Evolutionary conservation across 164 flowering plant species (phyloP).

Genomic region (Chloranthus sessilifolius): DNA sequence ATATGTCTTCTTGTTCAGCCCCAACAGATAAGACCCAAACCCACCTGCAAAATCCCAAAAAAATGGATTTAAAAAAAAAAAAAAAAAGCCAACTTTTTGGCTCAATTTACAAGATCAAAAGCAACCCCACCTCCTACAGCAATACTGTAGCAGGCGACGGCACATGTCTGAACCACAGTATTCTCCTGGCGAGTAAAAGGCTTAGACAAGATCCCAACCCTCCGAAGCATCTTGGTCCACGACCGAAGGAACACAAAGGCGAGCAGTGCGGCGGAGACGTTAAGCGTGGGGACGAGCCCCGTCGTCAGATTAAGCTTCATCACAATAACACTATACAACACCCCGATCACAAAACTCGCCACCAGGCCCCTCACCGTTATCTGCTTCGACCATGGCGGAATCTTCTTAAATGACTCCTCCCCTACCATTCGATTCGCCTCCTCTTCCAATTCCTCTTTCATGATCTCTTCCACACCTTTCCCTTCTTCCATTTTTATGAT

Average conservation of each 20-base stretch:
- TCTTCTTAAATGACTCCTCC: conserved; percentile 15
- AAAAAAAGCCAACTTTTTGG: neutral
- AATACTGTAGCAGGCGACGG: conserved; percentile 89
- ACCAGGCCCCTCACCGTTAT: conserved; percentile 67
- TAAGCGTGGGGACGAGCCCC: conserved; percentile 75
- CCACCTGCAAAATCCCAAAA: conserved; percentile 50
- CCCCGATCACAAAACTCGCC: conserved; percentile 66
- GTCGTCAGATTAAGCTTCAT: conserved; percentile 89
- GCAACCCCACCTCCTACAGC: conserved; percentile 60
- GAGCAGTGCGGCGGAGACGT: conserved; percentile 89
- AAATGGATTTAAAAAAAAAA: neutral
- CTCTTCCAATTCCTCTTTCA: conserved; percentile 21
- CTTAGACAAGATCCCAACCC: conserved; percentile 36
- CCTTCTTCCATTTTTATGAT: conserved; percentile 20
- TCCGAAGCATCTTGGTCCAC: conserved; percentile 66
- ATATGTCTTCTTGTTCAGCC: conserved; percentile 63
- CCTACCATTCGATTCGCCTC: conserved; percentile 2
- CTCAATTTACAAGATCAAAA: neutral
- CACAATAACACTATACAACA: conserved; percentile 62
- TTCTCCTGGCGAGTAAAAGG: conserved; percentile 94
- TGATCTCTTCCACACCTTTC: conserved; percentile 24
- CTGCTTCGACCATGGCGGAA: conserved; percentile 74
- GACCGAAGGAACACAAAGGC: conserved; percentile 63
- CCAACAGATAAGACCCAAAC: conserved; percentile 85
- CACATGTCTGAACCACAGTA: conserved; percentile 87